These are phyloP conservation scores for Angomonas ambiguus DNA, from an alignment of 208 protist species.

Conservation along the genomic window DNA sequence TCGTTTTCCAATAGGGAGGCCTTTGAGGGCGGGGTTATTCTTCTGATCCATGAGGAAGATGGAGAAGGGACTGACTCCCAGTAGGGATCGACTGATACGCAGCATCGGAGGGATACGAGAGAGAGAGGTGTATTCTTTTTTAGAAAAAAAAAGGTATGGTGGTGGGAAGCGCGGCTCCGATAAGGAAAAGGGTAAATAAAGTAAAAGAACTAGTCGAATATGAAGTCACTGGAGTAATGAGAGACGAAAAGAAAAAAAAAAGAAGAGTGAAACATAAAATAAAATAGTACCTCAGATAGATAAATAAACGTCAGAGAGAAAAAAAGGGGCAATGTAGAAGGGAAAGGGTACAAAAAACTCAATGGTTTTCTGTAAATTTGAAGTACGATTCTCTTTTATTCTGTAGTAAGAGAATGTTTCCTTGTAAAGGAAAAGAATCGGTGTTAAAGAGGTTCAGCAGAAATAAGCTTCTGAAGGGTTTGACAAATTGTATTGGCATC, in stretches of 20 bases:
- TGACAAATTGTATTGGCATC: background rate
- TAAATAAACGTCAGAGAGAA: too few species aligned
- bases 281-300: too few species aligned
- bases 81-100: constrained; percentile 40
- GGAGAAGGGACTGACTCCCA: constrained; percentile 79
- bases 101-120: too few species aligned
- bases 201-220: background rate
- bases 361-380: too few species aligned
- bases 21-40: constrained; percentile 73
- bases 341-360: too few species aligned
- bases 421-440: too few species aligned
- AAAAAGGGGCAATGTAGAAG: too few species aligned
- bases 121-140: constrained; percentile 6
- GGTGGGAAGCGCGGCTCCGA: too few species aligned
- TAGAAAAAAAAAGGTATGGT: too few species aligned
- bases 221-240: background rate
- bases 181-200: background rate
- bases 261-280: background rate
- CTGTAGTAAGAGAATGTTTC: too few species aligned
- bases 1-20: constrained; percentile 55
- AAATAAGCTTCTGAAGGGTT: background rate
- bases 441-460: too few species aligned
- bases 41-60: constrained; percentile 89
- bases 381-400: too few species aligned
- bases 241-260: background rate